Conservation (phyloP, 768 basidiomycete species). For the Tulasnella sp. region DNA sequence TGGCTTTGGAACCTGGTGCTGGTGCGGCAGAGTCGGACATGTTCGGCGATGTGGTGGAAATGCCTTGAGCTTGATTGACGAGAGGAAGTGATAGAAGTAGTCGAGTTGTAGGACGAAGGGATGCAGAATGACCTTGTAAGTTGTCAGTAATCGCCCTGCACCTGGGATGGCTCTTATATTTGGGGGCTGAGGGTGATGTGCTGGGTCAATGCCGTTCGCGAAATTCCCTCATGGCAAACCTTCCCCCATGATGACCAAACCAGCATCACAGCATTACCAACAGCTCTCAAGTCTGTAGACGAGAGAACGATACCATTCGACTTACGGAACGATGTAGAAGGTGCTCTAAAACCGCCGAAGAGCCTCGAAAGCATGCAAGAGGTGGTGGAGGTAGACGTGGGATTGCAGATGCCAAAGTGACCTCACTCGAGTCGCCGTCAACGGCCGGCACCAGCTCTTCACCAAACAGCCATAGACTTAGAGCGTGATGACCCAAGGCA, state of each 20-base stretch:
- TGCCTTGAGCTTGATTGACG: neutral
- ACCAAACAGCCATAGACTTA: neutral
- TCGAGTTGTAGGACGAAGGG: neutral
- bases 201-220: neutral
- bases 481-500: neutral
- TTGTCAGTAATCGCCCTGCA: neutral
- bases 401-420: neutral
- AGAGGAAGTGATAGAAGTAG: neutral
- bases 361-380: neutral
- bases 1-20: slow-evolving; percentile 32
- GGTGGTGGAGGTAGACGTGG: neutral
- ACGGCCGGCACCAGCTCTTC: neutral
- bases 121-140: neutral
- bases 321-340: neutral
- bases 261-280: neutral
- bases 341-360: neutral
- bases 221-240: neutral
- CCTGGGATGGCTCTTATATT: neutral
- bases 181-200: neutral
- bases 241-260: neutral
- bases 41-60: neutral
- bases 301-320: neutral
- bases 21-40: neutral
- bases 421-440: neutral
- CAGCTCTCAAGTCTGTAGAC: neutral